A percentile compares a stretch with the other conserved stretches of the same genome.
phyloP scores from a whole-genome alignment of 257 asterid genomes.

The Solanum clarkiae region DNA sequence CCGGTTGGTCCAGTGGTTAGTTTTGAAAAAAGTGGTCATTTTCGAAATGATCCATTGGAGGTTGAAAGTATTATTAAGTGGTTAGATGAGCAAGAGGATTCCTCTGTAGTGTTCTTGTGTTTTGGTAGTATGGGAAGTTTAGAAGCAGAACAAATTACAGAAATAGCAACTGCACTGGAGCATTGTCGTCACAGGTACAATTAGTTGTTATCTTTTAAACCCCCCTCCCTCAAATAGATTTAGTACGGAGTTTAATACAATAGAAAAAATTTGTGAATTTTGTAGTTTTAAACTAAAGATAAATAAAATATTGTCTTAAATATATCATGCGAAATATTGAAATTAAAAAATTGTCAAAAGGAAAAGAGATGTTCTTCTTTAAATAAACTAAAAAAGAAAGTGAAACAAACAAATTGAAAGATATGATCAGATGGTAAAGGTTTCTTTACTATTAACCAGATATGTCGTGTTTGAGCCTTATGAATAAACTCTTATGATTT shows the following conservation, averaged over 20 bases:
- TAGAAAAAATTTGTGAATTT: too few relatives aligned
- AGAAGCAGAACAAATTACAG: slow-evolving; percentile 1
- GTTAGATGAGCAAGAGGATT: slow-evolving; percentile 5
- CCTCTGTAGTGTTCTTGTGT: slow-evolving; percentile 13
- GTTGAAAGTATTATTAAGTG: not conserved
- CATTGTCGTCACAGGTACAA: not conserved
- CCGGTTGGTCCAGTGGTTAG: slow-evolving; percentile 37
- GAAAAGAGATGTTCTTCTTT: too few relatives aligned
- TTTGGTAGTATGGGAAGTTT: slow-evolving; percentile 19
- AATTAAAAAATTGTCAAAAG: too few relatives aligned
- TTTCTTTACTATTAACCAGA: too few relatives aligned
- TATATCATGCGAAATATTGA: too few relatives aligned
- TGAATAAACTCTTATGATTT: not conserved
- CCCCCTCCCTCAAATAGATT: not conserved
- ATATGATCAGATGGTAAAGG: not conserved
- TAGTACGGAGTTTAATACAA: too few relatives aligned
- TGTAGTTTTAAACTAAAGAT: not conserved
- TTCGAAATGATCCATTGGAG: not conserved
- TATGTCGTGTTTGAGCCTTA: not conserved
- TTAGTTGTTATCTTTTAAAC: not conserved
- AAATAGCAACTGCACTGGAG: slow-evolving; percentile 10
- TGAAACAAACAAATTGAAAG: not conserved
- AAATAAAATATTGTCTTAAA: too few relatives aligned
- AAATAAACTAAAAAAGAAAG: too few relatives aligned
- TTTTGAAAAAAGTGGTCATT: not conserved